Base-by-base conservation (phyloP, 1,139 yeast genomes). In the Yamadazyma spencermartinsiae region DNA sequence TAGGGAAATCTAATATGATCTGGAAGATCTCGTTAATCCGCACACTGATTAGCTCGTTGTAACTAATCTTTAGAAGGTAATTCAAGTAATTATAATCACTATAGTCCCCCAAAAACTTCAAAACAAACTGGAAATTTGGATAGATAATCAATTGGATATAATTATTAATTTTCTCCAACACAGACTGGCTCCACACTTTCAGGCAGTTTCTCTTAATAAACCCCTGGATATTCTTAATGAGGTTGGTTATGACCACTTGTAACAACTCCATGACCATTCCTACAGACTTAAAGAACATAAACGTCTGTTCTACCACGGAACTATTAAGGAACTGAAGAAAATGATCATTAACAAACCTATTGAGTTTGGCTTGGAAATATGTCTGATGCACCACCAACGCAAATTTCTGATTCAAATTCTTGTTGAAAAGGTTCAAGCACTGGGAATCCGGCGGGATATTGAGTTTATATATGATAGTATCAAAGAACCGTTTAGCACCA, bases 21-120 rank as follows among this genome's bases (percentile, higher is more conserved):
- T 78, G 80, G 52, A 76, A 86, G 14, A 86, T 74, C 54, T 90
- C 95, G 1, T 58, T 52, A 1, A 76, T 79, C 41, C 96, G 58
- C 25, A 81, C 56, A 15, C 69, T 60, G 0, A 76, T 70, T 24
- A 80, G 54, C 44, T 76, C 76, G 43, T 61, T 67, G 44, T 70
- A 60, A 42, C 76, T 61, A 14, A 75, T 66, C 37, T 61, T 60
- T n/a, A 62, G 55, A 28, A 72, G 52, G 34, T 69, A 66, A 33
- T 52, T 51, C 23, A 44, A 40, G 19, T 45, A 35, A 3, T 44
- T 36, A 28, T 28, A 28, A 7, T 28, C 31, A 8, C 20, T 8
- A 26, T 26, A 8, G n/a, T 28, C 34, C 37, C 60, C 38, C 1
- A 61, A 46, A 35, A 52, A 43, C 11, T 50, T 53, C 24, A 61